These are phyloP conservation scores for Zoysia matrella DNA, from an alignment of 202 grass and related monocot genomes.

Conservation along the genomic window DNA sequence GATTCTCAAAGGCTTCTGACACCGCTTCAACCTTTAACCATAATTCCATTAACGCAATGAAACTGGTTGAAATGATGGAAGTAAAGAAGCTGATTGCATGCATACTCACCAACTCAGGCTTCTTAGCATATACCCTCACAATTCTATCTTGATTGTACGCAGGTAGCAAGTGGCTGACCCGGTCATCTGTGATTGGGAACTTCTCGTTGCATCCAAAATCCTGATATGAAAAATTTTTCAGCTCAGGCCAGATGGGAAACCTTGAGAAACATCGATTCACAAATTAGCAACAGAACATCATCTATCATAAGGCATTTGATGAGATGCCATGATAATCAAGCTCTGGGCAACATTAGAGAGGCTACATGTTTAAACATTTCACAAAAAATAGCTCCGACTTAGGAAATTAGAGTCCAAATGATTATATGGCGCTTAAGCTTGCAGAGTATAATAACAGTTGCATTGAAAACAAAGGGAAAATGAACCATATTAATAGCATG, in stretches of 20 bases:
- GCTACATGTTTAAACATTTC: no score
- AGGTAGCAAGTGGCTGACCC: conserved; percentile 86
- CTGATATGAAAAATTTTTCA: conserved; percentile 16
- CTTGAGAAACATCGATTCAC: not conserved
- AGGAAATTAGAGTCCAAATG: no score
- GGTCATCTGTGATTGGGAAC: conserved; percentile 76
- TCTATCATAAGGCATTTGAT: not conserved
- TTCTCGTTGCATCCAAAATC: conserved; percentile 76
- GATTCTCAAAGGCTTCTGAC: conserved; percentile 89
- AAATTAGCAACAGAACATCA: not conserved
- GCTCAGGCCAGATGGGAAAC: conserved; percentile 22
- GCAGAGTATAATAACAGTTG: not conserved
- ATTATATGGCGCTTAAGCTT: no score
- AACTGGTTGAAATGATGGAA: not conserved
- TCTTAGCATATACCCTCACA: conserved; percentile 87
- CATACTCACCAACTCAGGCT: conserved; percentile 74
- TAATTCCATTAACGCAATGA: conserved; percentile 4
- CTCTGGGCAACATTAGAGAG: not conserved
- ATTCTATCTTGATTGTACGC: conserved; percentile 77
- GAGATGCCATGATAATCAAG: not conserved
- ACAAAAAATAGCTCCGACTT: no score
- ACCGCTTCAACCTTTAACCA: conserved; percentile 69
- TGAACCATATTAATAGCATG: conserved; percentile 10
- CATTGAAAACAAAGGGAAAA: not conserved
- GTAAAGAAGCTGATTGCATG: conserved; percentile 7